These are phyloP conservation scores for Xenoacremonium recifei DNA, from an alignment of 2,329 filamentous ascomycete genomes.

Conservation along the genomic window DNA sequence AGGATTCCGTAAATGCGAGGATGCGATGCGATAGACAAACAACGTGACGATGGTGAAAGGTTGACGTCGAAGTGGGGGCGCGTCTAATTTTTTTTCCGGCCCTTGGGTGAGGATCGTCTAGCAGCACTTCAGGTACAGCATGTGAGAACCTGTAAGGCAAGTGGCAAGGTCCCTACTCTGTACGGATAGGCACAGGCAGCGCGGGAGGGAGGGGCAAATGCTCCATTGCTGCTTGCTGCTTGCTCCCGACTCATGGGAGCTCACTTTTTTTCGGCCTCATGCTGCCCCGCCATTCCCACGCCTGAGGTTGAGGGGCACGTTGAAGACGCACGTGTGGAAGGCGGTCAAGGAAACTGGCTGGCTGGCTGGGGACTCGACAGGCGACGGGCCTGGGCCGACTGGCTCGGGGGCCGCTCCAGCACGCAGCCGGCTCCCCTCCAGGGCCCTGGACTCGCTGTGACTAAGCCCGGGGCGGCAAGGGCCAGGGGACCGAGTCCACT, in stretches of 20 bases:
- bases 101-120: slow-evolving; percentile 7
- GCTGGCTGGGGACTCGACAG: slow-evolving; percentile 18
- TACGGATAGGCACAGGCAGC: too few relatives aligned
- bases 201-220: too few relatives aligned
- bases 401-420: slow-evolving; percentile 12
- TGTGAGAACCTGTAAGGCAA: too few relatives aligned
- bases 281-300: too few relatives aligned
- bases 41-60: slow-evolving; percentile 11
- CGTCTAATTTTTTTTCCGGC: slow-evolving; percentile 7
- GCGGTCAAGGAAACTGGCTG: slow-evolving; percentile 22
- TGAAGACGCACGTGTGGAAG: slow-evolving; percentile 26
- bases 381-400: slow-evolving; percentile 17
- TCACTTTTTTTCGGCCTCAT: too few relatives aligned
- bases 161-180: too few relatives aligned
- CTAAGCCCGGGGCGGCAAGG: neutral
- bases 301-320: too few relatives aligned
- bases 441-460: too few relatives aligned
- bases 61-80: slow-evolving; percentile 18
- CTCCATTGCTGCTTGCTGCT: too few relatives aligned
- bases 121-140: too few relatives aligned
- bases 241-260: too few relatives aligned
- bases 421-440: slow-evolving; percentile 2
- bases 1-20: too few relatives aligned
- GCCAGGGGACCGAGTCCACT: neutral
- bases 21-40: neutral